A percentile compares a stretch with the other conserved stretches of the same genome.
Conservation (phyloP, 129 eudicot species). For the Flaveria bidentis region DNA sequence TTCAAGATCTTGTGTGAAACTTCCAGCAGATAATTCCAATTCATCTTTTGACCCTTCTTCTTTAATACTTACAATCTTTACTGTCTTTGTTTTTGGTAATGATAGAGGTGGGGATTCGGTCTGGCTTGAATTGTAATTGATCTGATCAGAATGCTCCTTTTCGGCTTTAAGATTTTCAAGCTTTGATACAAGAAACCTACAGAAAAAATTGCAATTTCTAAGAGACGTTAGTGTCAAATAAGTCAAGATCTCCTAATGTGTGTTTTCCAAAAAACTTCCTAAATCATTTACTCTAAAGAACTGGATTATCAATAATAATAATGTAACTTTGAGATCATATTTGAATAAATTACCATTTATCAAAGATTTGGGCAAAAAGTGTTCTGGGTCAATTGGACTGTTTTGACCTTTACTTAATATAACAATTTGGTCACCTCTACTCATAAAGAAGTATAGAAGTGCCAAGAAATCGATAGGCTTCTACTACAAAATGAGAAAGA, state of each 20-base stretch:
- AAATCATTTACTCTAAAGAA: not conserved
- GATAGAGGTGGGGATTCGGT: conserved; percentile 55
- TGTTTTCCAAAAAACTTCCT: not conserved
- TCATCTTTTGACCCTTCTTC: conserved; percentile 56
- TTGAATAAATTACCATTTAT: not conserved
- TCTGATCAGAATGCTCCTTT: conserved; percentile 36
- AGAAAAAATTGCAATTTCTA: conserved; percentile 10
- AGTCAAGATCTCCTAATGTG: not conserved
- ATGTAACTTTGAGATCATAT: not conserved
- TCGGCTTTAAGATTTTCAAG: conserved; percentile 58
- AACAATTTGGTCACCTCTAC: conserved; percentile 14
- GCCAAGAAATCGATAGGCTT: conserved; percentile 13
- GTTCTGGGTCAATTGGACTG: not conserved
- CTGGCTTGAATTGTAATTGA: conserved; percentile 46
- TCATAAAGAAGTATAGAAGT: not conserved
- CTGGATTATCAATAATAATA: not conserved
- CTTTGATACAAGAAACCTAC: conserved; percentile 72
- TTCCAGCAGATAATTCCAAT: conserved; percentile 63
- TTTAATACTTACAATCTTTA: conserved; percentile 35
- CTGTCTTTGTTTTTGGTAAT: conserved; percentile 35
- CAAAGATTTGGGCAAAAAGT: not conserved
- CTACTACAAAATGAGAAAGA: conserved; percentile 10
- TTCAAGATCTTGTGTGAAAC: conserved; percentile 62
- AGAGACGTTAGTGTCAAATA: not conserved
- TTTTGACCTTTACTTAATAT: conserved; percentile 10